phyloP scores from a whole-genome alignment of 2,329 filamentous ascomycete genomes.

The Penicillium sp. region DNA sequence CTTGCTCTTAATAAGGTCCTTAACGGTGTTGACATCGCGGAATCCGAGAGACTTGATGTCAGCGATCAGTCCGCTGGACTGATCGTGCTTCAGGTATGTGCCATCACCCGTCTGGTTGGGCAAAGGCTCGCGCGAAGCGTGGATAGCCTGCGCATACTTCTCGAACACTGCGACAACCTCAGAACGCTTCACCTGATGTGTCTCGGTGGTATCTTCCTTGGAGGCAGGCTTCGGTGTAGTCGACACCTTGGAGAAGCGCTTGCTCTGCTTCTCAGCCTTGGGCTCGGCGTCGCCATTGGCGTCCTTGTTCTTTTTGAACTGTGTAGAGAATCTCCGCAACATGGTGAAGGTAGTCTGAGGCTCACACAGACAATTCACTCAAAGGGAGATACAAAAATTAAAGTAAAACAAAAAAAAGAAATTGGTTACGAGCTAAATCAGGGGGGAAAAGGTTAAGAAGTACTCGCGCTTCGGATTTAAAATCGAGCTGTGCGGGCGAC shows the following conservation, averaged over 20 bases:
- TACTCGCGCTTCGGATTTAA: conserved; percentile 20
- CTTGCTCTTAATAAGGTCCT: conserved; percentile 62
- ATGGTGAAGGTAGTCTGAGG: conserved; percentile 28
- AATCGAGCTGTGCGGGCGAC: conserved; percentile 21
- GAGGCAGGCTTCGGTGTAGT: conserved; percentile 25
- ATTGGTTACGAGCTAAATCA: conserved; percentile 14
- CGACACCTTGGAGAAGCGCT: conserved; percentile 35
- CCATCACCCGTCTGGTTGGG: conserved; percentile 65
- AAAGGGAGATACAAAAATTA: conserved; percentile 2
- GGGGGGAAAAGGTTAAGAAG: conserved; percentile 7
- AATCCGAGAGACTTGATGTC: conserved; percentile 61
- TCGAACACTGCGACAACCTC: conserved; percentile 45
- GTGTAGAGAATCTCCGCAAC: conserved; percentile 43
- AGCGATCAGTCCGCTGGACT: conserved; percentile 53
- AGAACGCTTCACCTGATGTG: conserved; percentile 34
- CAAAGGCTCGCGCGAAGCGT: conserved; percentile 61
- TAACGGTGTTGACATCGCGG: conserved; percentile 63
- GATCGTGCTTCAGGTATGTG: conserved; percentile 56
- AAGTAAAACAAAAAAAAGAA: conserved; percentile 9
- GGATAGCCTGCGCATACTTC: conserved; percentile 49
- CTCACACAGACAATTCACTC: conserved; percentile 14
- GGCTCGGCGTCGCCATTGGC: conserved; percentile 34
- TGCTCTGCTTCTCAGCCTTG: conserved; percentile 32
- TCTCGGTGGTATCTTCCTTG: conserved; percentile 25
- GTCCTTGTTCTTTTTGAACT: conserved; percentile 41